Evolutionary conservation across 805 yeast species (phyloP), one percentile per base, ranked within the genome.

Genomic region (Kazachstania africana): DNA sequence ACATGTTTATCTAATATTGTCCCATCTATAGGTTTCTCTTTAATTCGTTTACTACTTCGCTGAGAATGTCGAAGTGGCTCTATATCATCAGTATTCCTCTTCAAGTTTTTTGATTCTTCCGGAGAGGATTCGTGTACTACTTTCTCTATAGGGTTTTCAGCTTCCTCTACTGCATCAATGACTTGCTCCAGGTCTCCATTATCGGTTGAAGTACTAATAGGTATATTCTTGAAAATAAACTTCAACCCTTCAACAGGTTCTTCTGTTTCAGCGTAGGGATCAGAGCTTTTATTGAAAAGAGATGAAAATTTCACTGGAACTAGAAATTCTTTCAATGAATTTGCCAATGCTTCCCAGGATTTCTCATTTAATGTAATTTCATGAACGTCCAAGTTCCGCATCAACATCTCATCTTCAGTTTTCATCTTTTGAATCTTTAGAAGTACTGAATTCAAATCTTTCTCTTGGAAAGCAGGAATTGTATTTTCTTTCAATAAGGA

Each of bases 221-320:
- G 14, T 6, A 4, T 16, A 9, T 28, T 29, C n/a, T 35, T 35
- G 20, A 57, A 30, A 4, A 44, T 47, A 32, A 71, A 59, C 12
- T 37, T 43, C 2, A 76, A 48, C 8, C 52, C 48, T 24, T 70
- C 76, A 3, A 75, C 53, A 0, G 75, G 65, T 3, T 54, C 57
- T 22, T 67, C 72, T 0, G 70, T 58, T 18, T 70, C 59, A 10
- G 57, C 42, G 40, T 78, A 77, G 0, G 70, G 66, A 40, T 77
- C 83, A 19, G 63, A 48, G 20, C 59, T 48, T 40, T 58, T 69
- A 4, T 63, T 44, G 26, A 44, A 36, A 25, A 40, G 39, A 17
- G 40, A 43, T 28, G 43, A 36, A 3, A 36, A 33, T 40, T 63
- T 68, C 3, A 63, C 53, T 36, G 62, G 67, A 3, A 71, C 62